phyloP scores from a whole-genome alignment of 768 basidiomycete species.

The Panaeolus papilionaceus region DNA sequence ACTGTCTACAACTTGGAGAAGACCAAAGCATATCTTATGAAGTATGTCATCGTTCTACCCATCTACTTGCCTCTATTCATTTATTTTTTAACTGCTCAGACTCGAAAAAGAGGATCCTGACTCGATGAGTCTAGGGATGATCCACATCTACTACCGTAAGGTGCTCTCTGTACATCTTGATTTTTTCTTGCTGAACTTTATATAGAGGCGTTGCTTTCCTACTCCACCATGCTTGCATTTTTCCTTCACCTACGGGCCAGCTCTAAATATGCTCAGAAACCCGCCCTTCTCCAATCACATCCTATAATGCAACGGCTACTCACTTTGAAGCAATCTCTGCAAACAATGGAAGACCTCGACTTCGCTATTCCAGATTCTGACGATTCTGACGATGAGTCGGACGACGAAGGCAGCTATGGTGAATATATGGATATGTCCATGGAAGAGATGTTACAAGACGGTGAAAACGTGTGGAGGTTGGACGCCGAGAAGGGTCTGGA shows the following conservation, averaged over 20 bases:
- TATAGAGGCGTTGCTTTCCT: constrained; percentile 87
- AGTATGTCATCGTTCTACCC: constrained; percentile 45
- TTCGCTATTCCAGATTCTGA: constrained; percentile 61
- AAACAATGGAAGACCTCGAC: constrained; percentile 86
- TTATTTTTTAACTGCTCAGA: constrained; percentile 40
- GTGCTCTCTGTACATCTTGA: constrained; percentile 21
- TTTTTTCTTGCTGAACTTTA: constrained; percentile 7
- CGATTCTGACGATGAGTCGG: constrained; percentile 51
- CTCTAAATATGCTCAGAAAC: constrained; percentile 65
- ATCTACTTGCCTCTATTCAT: constrained; percentile 10
- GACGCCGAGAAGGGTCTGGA: constrained; percentile 46
- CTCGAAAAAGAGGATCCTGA: constrained; percentile 54
- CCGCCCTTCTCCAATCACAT: constrained; percentile 67
- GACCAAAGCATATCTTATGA: constrained; percentile 57
- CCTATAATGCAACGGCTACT: constrained; percentile 81
- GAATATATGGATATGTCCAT: constrained; percentile 29
- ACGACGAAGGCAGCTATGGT: constrained; percentile 26
- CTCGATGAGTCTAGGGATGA: constrained; percentile 67
- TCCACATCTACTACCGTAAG: constrained; percentile 91
- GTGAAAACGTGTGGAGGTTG: constrained; percentile 50
- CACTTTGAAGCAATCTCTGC: constrained; percentile 80
- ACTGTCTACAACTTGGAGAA: constrained; percentile 59
- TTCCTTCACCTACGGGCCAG: constrained; percentile 87
- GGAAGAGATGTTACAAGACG: constrained; percentile 46
- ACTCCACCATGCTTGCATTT: constrained; percentile 89